Conservation (phyloP, 192 early-diverging fungal species). For the Mortierella claussenii region DNA sequence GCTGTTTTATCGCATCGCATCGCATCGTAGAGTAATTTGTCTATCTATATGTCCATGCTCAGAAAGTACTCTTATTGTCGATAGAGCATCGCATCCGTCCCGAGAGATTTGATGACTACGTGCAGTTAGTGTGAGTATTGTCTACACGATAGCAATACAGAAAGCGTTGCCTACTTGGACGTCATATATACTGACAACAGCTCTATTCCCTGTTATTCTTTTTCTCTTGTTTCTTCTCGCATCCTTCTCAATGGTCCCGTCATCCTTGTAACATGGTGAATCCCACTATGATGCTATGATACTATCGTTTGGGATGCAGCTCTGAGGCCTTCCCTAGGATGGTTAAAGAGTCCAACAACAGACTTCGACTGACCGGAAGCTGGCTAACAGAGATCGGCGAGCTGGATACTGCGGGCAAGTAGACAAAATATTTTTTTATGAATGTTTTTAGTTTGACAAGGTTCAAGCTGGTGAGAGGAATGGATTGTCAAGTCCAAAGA, state of each 20-base stretch:
- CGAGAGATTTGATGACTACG: conserved; percentile 88
- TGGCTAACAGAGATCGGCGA: conserved; percentile 90
- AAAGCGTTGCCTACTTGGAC: not conserved
- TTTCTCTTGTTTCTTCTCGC: too few species aligned
- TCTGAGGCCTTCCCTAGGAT: conserved; percentile 82
- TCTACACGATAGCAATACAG: too few species aligned
- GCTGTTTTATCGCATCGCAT: not conserved
- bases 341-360: conserved; percentile 77
- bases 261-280: not conserved
- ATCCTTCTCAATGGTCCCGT: not conserved
- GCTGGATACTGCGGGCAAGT: conserved; percentile 84
- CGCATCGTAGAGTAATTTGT: too few species aligned
- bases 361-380: conserved; percentile 87
- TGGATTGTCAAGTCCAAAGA: too few species aligned
- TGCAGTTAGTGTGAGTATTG: conserved; percentile 71
- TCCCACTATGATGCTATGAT: too few species aligned
- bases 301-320: conserved; percentile 42
- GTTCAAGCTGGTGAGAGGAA: too few species aligned
- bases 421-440: too few species aligned
- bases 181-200: too few species aligned
- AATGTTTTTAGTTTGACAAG: too few species aligned
- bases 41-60: too few species aligned
- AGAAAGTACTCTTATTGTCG: too few species aligned
- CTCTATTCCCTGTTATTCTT: not conserved
- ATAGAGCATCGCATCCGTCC: conserved; percentile 87